A percentile compares a stretch with the other conserved stretches of the same genome.
Conservation (phyloP, 2,329 filamentous ascomycete genomes). For the Fusarium sp. region DNA sequence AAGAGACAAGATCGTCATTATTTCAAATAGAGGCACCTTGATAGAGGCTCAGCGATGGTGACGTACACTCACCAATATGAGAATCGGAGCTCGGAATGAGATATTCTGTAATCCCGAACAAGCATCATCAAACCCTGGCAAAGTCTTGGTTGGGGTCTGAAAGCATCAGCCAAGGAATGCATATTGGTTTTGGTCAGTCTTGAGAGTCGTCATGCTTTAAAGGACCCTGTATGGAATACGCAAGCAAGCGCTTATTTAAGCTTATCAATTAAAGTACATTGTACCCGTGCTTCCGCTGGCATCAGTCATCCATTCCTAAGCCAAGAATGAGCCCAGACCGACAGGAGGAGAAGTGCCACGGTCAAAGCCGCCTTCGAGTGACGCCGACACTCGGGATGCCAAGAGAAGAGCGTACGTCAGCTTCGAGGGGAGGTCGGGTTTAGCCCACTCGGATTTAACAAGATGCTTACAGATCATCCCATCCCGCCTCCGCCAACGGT, state of each 20-base stretch:
- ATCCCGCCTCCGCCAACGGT: neutral
- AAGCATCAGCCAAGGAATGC: neutral
- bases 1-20: neutral
- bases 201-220: neutral
- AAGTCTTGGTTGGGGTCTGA: neutral
- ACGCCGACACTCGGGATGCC: neutral
- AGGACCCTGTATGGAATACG: neutral
- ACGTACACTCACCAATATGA: neutral
- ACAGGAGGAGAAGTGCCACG: neutral
- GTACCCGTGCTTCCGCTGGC: neutral
- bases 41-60: neutral
- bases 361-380: neutral
- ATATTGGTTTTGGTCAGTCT: neutral
- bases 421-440: neutral
- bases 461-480: neutral
- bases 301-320: neutral
- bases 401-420: neutral
- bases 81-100: neutral
- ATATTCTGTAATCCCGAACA: neutral
- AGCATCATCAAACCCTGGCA: neutral
- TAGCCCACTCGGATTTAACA: neutral
- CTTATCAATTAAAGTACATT: neutral
- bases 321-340: neutral
- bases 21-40: neutral
- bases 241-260: neutral